A percentile compares a stretch with the other conserved stretches of the same genome.
Conservation (phyloP, 2,329 filamentous ascomycete species). For the Beauveria pseudobassiana region DNA sequence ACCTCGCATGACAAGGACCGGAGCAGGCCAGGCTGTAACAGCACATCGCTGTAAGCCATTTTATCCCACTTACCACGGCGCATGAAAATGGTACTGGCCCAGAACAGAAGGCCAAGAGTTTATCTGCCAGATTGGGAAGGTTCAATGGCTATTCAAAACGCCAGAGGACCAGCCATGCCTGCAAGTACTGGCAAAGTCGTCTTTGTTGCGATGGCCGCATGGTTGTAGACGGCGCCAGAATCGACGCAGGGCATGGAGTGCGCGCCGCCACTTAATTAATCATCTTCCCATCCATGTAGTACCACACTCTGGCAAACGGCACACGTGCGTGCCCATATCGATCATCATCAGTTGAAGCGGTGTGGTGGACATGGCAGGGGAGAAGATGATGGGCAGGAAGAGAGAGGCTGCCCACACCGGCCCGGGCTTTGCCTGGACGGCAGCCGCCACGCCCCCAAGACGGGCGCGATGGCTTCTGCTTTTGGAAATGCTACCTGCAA, state of each 20-base stretch:
- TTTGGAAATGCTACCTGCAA: conserved; percentile 8
- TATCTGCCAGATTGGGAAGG: neutral
- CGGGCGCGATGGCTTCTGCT: neutral
- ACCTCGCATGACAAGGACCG: neutral
- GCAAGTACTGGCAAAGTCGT: neutral
- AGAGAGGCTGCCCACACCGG: neutral
- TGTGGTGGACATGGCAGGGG: conserved; percentile 3
- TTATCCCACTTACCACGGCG: neutral
- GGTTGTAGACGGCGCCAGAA: neutral
- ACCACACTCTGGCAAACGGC: neutral
- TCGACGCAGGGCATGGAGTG: neutral
- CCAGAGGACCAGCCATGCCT: neutral
- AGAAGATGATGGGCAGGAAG: neutral
- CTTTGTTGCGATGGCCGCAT: neutral
- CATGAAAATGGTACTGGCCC: neutral
- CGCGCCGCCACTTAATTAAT: conserved; percentile 4
- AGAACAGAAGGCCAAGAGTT: neutral
- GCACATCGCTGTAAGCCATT: neutral
- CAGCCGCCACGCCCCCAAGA: neutral
- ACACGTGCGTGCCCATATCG: conserved; percentile 6
- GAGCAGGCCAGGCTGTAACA: neutral
- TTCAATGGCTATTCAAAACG: neutral
- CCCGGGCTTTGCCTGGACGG: neutral
- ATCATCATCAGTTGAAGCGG: conserved; percentile 7
- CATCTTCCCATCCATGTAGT: neutral